Conservation (phyloP, 495 filamentous ascomycete genomes). For the Penicillium mononematosum region DNA sequence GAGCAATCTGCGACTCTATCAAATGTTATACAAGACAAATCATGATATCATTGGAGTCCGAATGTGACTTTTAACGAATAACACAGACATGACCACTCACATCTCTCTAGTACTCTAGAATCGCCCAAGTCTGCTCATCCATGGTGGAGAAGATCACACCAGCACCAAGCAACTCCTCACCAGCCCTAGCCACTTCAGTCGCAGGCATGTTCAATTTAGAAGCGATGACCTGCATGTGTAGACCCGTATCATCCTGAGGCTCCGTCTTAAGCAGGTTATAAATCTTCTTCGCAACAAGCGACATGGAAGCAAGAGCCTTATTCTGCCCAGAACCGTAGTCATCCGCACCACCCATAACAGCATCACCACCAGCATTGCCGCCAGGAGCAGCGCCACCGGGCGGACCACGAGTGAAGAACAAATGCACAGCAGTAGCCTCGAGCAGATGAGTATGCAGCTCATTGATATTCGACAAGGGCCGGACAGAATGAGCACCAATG, state of each 20-base stretch:
- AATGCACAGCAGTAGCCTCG: slow-evolving; percentile 81
- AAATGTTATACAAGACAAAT: slow-evolving; percentile 19
- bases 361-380: slow-evolving; percentile 30
- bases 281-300: slow-evolving; percentile 60
- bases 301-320: slow-evolving; percentile 49
- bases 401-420: slow-evolving; percentile 80
- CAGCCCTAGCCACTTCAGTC: slow-evolving; percentile 68
- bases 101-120: slow-evolving; percentile 57
- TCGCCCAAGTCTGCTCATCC: slow-evolving; percentile 78
- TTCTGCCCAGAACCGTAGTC: slow-evolving; percentile 29
- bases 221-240: slow-evolving; percentile 75
- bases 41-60: slow-evolving; percentile 34
- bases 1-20: background rate
- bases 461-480: slow-evolving; percentile 78
- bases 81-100: slow-evolving; percentile 3
- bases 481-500: slow-evolving; percentile 76
- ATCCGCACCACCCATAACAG: slow-evolving; percentile 44
- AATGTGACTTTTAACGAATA: slow-evolving; percentile 8
- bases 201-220: slow-evolving; percentile 57
- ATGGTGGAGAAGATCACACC: slow-evolving; percentile 87
- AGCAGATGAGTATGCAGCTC: slow-evolving; percentile 88
- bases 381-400: slow-evolving; percentile 41
- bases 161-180: slow-evolving; percentile 69
- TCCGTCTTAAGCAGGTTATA: slow-evolving; percentile 61
- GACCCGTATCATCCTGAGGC: slow-evolving; percentile 72